Conservation (phyloP, 495 filamentous ascomycete genomes). For the Penicillium cinerascens region DNA sequence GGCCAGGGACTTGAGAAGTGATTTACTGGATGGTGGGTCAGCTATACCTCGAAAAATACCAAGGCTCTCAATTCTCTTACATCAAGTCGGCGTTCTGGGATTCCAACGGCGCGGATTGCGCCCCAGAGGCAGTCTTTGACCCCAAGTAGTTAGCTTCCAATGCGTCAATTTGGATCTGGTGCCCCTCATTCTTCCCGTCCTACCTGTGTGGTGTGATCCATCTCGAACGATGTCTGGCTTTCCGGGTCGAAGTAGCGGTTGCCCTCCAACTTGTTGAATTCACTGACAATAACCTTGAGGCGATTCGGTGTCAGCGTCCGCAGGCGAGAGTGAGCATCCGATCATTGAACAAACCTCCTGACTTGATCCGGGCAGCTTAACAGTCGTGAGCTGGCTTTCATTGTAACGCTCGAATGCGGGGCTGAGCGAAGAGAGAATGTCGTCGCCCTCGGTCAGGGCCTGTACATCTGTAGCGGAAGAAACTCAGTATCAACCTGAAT, state of each 20-base stretch:
- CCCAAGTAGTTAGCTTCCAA: conserved; percentile 8
- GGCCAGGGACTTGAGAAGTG: conserved; percentile 72
- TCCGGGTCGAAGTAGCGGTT: conserved; percentile 87
- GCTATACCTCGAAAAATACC: neutral
- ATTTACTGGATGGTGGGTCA: conserved; percentile 40
- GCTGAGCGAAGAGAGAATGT: conserved; percentile 62
- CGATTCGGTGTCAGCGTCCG: conserved; percentile 14
- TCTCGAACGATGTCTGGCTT: conserved; percentile 77
- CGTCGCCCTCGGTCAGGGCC: conserved; percentile 68
- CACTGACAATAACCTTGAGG: conserved; percentile 74
- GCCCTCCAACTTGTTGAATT: conserved; percentile 72
- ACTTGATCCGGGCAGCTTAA: conserved; percentile 83
- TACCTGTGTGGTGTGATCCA: conserved; percentile 82
- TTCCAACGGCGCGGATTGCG: conserved; percentile 78
- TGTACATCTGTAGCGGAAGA: conserved; percentile 72
- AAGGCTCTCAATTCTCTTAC: too few relatives aligned
- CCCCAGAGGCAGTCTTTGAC: conserved; percentile 71
- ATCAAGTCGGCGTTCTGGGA: conserved; percentile 74
- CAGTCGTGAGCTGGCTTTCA: conserved; percentile 83
- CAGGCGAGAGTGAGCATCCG: neutral
- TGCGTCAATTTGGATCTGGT: neutral
- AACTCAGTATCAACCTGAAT: conserved; percentile 16
- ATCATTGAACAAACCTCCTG: conserved; percentile 53
- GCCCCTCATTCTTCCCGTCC: neutral
- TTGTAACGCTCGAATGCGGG: conserved; percentile 95